These are phyloP conservation scores for Chaetomium strumarium DNA, from an alignment of 2,329 filamentous ascomycete genomes.

Conservation along the genomic window DNA sequence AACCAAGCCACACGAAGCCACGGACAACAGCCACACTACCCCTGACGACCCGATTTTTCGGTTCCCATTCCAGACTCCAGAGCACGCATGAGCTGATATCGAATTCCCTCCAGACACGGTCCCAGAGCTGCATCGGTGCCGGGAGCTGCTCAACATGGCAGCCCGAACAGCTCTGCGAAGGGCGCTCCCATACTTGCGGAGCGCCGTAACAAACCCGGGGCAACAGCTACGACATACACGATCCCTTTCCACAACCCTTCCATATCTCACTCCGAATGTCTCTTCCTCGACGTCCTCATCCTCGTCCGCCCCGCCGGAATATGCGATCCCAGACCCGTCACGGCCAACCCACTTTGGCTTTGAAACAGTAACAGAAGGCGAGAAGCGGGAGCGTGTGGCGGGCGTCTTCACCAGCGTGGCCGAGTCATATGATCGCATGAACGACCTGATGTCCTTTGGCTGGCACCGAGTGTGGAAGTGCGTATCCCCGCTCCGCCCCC, in stretches of 20 bases:
- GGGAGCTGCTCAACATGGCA: conserved; percentile 13
- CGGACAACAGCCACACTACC: conserved; percentile 6
- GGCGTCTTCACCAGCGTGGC: conserved; percentile 94
- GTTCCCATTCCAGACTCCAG: background rate
- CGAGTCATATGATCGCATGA: conserved; percentile 94
- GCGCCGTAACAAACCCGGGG: conserved; percentile 1
- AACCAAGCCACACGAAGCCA: conserved; percentile 4
- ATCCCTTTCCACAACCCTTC: conserved; percentile 12
- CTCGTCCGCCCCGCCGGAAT: conserved; percentile 16
- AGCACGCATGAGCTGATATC: conserved; percentile 14
- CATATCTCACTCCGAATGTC: conserved; percentile 3
- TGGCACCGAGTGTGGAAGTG: conserved; percentile 93
- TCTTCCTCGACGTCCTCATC: background rate
- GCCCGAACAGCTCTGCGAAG: conserved; percentile 18
- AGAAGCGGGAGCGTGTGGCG: conserved; percentile 69
- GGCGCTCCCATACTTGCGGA: conserved; percentile 14
- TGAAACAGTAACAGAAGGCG: conserved; percentile 70
- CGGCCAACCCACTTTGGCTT: conserved; percentile 81
- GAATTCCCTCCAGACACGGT: conserved; percentile 5
- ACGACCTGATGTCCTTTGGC: conserved; percentile 97
- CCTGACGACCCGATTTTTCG: conserved; percentile 16
- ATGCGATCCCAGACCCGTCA: conserved; percentile 21
- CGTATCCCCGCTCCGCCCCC: conserved; percentile 24
- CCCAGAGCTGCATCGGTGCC: conserved; percentile 1
- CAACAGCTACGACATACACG: conserved; percentile 11